These are phyloP conservation scores for Yamadazyma sp. DNA, from an alignment of 1,139 yeast genomes.

Conservation along the genomic window DNA sequence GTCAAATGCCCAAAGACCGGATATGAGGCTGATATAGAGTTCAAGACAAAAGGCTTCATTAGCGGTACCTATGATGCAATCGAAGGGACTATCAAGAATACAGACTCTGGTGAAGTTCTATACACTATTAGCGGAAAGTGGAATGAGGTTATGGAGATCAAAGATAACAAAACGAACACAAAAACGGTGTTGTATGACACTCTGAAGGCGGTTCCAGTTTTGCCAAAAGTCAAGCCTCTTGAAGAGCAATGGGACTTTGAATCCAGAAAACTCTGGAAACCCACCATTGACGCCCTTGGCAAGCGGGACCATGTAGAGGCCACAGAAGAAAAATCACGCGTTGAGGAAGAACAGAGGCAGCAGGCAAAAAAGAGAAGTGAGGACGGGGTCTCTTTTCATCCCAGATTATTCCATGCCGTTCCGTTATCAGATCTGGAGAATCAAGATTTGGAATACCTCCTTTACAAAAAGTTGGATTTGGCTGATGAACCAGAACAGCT, in stretches of 20 bases:
- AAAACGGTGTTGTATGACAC: slow-evolving; percentile 67
- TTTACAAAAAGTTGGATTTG: slow-evolving; percentile 54
- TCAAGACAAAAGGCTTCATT: slow-evolving; percentile 92
- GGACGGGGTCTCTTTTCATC: slow-evolving; percentile 78
- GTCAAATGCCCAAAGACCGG: slow-evolving; percentile 63
- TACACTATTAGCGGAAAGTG: slow-evolving; percentile 85
- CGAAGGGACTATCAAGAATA: slow-evolving; percentile 65
- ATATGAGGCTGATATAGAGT: slow-evolving; percentile 79
- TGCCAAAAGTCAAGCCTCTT: slow-evolving; percentile 75
- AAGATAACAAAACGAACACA: slow-evolving; percentile 48
- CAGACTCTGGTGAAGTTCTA: slow-evolving; percentile 52
- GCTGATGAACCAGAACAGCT: slow-evolving; percentile 49
- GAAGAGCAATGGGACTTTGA: slow-evolving; percentile 79
- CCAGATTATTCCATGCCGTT: slow-evolving; percentile 61
- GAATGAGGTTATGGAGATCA: slow-evolving; percentile 83
- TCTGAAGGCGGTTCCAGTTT: slow-evolving; percentile 43
- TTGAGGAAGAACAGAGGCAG: slow-evolving; percentile 80
- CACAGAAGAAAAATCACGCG: slow-evolving; percentile 80
- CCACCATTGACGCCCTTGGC: slow-evolving; percentile 76
- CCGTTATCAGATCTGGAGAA: slow-evolving; percentile 17
- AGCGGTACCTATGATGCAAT: slow-evolving; percentile 91
- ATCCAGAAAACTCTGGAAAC: slow-evolving; percentile 79
- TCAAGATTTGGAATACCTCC: slow-evolving; percentile 54
- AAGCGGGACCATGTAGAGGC: slow-evolving; percentile 76
- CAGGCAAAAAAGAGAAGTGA: slow-evolving; percentile 72